A percentile compares a stretch with the other conserved stretches of the same genome.
Evolutionary conservation across 1,284 basidiomycete species (phyloP).

Genomic region (Peniophora sp.): DNA sequence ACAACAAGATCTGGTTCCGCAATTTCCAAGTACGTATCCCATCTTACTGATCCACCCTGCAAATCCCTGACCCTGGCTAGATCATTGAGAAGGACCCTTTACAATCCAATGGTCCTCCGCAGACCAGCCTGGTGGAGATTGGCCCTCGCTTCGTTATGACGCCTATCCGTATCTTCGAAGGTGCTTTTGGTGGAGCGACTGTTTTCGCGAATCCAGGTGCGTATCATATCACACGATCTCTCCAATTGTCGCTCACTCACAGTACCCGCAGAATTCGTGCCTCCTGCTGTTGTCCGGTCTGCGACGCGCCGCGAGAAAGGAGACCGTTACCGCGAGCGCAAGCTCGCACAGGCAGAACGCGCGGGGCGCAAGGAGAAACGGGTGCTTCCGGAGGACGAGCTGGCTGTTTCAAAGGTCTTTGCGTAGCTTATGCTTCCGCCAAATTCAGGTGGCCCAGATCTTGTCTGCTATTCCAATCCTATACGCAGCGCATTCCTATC

Average conservation of each 20-base stretch:
- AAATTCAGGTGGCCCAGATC: neutral
- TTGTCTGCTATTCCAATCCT: neutral
- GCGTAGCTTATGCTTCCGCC: constrained; percentile 34
- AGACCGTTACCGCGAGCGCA: constrained; percentile 73
- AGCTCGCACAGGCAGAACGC: constrained; percentile 69
- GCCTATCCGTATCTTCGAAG: constrained; percentile 98
- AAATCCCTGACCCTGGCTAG: constrained; percentile 25
- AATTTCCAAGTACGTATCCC: constrained; percentile 78
- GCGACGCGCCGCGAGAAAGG: constrained; percentile 68
- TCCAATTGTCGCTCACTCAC: neutral
- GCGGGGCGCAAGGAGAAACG: constrained; percentile 60
- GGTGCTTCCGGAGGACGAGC: constrained; percentile 66
- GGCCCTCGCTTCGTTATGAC: constrained; percentile 97
- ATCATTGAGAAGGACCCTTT: constrained; percentile 75
- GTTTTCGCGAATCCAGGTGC: constrained; percentile 93
- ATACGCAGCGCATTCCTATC: neutral
- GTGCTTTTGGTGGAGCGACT: constrained; percentile 91
- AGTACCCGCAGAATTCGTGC: constrained; percentile 69
- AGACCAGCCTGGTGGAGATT: constrained; percentile 85
- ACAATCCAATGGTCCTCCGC: constrained; percentile 66
- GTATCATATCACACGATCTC: constrained; percentile 13
- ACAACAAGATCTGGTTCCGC: constrained; percentile 98
- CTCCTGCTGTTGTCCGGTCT: constrained; percentile 78
- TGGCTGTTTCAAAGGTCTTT: constrained; percentile 87
- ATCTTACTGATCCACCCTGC: neutral